Conservation (phyloP, 202 grass and related monocot genomes). For the Setaria italica region DNA sequence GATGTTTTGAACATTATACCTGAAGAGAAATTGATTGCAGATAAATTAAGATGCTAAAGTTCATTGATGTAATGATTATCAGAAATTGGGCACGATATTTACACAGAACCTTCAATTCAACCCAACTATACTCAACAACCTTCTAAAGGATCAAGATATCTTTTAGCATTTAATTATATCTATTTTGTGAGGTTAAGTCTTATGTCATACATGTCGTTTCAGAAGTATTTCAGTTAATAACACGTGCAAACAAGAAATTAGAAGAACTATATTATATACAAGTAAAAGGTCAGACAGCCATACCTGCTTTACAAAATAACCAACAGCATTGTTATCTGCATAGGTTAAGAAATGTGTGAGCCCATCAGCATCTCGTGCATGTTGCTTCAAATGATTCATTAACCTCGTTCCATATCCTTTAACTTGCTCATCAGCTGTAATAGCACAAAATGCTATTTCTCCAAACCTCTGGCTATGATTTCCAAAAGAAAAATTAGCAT, state of each 20-base stretch:
- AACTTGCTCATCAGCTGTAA: conserved; percentile 99
- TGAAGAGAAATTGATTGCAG: background rate
- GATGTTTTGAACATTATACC: background rate
- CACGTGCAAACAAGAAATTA: conserved; percentile 1
- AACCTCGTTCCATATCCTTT: conserved; percentile 99
- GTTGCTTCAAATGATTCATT: conserved; percentile 99
- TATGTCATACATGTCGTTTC: background rate
- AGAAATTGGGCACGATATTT: conserved; percentile 12
- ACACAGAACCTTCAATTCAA: conserved; percentile 8
- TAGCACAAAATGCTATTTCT: conserved; percentile 99
- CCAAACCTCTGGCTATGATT: conserved; percentile 91
- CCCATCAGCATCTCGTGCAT: conserved; percentile 94
- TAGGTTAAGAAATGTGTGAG: conserved; percentile 99
- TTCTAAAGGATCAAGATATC: conserved; percentile 19
- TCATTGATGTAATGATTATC: background rate
- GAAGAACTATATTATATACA: background rate
- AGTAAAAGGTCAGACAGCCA: conserved; percentile 15
- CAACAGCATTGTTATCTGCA: conserved; percentile 98
- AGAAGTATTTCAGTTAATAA: conserved; percentile 27
- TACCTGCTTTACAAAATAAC: conserved; percentile 99
- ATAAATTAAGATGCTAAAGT: conserved; percentile 18
- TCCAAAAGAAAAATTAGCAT: conserved; percentile 38
- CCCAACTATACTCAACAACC: background rate
- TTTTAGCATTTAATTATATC: conserved; percentile 24
- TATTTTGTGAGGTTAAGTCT: background rate